A percentile compares a stretch with the other conserved stretches of the same genome.
Evolutionary conservation across 352 stramenopile genomes (phyloP).

Genomic region (Blastocystis sp.): DNA sequence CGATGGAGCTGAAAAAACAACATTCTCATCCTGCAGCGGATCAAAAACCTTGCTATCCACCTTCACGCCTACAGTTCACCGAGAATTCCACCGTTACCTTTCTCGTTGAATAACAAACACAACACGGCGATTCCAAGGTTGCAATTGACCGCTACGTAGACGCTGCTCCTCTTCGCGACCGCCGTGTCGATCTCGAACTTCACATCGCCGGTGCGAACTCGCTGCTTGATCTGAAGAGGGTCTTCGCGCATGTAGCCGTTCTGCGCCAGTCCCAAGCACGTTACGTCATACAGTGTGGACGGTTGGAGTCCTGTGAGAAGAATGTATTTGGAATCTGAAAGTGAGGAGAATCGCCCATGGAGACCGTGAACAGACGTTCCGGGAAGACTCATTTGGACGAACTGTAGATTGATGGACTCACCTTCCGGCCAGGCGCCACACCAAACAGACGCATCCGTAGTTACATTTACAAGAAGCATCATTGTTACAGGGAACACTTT

Average conservation of each 20-base stretch:
- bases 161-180: neutral
- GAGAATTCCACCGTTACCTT: neutral
- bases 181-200: neutral
- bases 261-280: neutral
- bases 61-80: neutral
- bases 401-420: neutral
- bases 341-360: neutral
- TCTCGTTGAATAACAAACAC: constrained; percentile 13
- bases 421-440: constrained; percentile 21
- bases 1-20: neutral
- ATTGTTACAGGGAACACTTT: neutral
- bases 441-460: constrained; percentile 16
- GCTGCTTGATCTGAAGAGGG: neutral
- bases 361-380: neutral
- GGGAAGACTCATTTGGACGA: neutral
- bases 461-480: neutral
- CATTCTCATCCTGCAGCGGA: neutral
- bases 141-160: neutral
- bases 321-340: neutral
- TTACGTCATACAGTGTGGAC: constrained; percentile 8
- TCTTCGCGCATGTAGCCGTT: constrained; percentile 15
- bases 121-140: neutral
- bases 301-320: neutral
- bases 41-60: constrained; percentile 22
- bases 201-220: neutral